Base-by-base conservation (phyloP, 78 protist genomes). In the Polysphondylium violaceum region DNA sequence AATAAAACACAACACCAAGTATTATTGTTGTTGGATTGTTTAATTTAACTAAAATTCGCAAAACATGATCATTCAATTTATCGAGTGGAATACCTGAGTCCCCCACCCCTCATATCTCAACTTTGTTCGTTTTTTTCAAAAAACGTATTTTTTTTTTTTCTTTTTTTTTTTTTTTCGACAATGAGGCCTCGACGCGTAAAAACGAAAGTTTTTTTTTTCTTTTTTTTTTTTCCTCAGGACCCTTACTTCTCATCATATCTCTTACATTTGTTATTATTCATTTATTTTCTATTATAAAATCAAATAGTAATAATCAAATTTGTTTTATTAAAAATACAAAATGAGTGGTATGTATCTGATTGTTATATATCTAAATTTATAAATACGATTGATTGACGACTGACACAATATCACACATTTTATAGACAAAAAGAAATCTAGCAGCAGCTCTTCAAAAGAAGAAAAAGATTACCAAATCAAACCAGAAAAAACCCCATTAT, bases 401-500 rank as follows among this genome's bases (percentile, higher is more conserved):
- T 47, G 7, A 47, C 11, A 47, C 7, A 14, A 47, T 14, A 47
- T 47, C 53, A 58, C 21, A n/a, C 9, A 65, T 44, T 38, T 74
- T 38, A 56, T 51, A 74, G 60, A 47, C 38, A 60, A 74, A 35
- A 73, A 73, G 53, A 56, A 36, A 23, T 56, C 67, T 56, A 23
- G 21, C 25, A 29, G 35, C 29, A 41, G 23, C 51, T 33, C 53
- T 56, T 3, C 31, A 0, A 7, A n/a, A 50, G 11, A n/a, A 29
- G 41, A 25, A 23, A 67, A 19, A 25, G 72, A 72, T 50, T 61
- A 65, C 16, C 31, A 59, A 12, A 92, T 92, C 40, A 81, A 92
- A 81, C 95, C 95, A 65, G 92, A 85, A 25, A 72, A 79, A 74
- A 76, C 87, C 0, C 90, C 95, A 75, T 19, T 40, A 27, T 56